phyloP scores from a whole-genome alignment of 306 rosid genomes.

The Mimosa bimucronata region DNA sequence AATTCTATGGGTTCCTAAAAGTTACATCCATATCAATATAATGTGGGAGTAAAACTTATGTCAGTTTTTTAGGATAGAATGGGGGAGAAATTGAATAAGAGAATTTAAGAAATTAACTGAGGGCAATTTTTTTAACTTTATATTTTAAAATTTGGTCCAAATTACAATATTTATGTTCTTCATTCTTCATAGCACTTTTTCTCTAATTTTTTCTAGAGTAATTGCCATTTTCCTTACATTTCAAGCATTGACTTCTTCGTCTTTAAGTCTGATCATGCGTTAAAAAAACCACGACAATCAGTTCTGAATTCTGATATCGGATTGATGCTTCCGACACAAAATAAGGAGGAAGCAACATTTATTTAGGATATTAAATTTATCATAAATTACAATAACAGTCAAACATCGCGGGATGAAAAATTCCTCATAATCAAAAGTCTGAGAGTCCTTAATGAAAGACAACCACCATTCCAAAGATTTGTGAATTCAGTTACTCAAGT shows the following conservation, averaged over 20 bases:
- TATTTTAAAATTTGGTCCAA: too few relatives aligned
- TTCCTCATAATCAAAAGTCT: not conserved
- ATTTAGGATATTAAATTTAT: not conserved
- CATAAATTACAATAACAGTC: not conserved
- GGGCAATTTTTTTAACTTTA: too few relatives aligned
- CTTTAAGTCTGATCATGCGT: not conserved
- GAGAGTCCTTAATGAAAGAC: slow-evolving; percentile 39
- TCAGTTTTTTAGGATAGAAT: too few relatives aligned
- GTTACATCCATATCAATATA: too few relatives aligned
- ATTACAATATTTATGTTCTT: too few relatives aligned
- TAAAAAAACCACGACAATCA: not conserved
- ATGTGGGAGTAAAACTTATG: too few relatives aligned
- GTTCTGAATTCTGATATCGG: not conserved
- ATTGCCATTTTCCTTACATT: not conserved
- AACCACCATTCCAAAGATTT: slow-evolving; percentile 29
- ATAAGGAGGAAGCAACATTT: not conserved
- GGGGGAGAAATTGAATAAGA: too few relatives aligned
- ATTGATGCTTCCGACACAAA: not conserved
- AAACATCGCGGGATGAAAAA: not conserved
- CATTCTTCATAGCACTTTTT: too few relatives aligned
- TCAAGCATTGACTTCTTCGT: not conserved
- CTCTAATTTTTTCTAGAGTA: too few relatives aligned
- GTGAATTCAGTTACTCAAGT: slow-evolving; percentile 28
- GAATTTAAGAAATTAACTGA: too few relatives aligned
- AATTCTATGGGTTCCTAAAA: too few relatives aligned